Evolutionary conservation across 179 eudicot species (phyloP).

Genomic region (Dionaea muscipula): DNA sequence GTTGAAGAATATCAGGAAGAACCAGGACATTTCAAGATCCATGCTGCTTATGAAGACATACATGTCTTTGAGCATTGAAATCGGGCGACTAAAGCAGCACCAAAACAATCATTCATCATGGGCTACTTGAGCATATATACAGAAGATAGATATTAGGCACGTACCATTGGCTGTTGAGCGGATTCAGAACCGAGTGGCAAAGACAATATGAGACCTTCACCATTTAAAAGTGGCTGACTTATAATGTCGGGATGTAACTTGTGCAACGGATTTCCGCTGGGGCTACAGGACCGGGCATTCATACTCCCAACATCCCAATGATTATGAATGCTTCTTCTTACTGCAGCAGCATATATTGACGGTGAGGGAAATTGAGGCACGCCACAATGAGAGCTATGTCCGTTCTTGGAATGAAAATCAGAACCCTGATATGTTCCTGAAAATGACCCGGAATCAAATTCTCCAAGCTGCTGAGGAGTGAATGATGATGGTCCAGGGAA

Average conservation of each 20-base stretch:
- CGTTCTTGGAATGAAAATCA: slow-evolving; percentile 23
- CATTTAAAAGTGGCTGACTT: slow-evolving; percentile 14
- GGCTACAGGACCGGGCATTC: slow-evolving; percentile 7
- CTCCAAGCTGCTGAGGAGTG: slow-evolving; percentile 19
- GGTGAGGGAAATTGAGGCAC: slow-evolving; percentile 24
- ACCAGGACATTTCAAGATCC: too few species aligned
- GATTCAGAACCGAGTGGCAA: slow-evolving; percentile 9
- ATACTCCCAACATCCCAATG: slow-evolving; percentile 12
- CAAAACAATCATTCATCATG: too few species aligned
- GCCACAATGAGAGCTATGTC: slow-evolving; percentile 24
- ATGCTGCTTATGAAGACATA: too few species aligned
- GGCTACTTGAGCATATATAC: too few species aligned
- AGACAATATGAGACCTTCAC: slow-evolving; percentile 9
- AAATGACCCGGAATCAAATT: slow-evolving; percentile 11
- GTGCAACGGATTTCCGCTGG: slow-evolving; percentile 10
- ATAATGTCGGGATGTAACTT: slow-evolving; percentile 15
- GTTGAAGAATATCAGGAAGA: too few species aligned
- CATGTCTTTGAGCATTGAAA: too few species aligned
- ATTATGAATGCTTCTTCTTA: slow-evolving; percentile 3
- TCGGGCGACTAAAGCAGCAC: too few species aligned
- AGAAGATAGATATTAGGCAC: neutral
- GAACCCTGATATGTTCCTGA: slow-evolving; percentile 9
- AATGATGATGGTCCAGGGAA: slow-evolving; percentile 18
- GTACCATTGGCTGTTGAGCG: slow-evolving; percentile 18
- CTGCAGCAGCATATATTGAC: slow-evolving; percentile 11